A percentile compares a stretch with the other conserved stretches of the same genome.
These are phyloP conservation scores for Coemansia sp. DNA, from an alignment of 192 early-diverging fungal species.

Conservation along the genomic window DNA sequence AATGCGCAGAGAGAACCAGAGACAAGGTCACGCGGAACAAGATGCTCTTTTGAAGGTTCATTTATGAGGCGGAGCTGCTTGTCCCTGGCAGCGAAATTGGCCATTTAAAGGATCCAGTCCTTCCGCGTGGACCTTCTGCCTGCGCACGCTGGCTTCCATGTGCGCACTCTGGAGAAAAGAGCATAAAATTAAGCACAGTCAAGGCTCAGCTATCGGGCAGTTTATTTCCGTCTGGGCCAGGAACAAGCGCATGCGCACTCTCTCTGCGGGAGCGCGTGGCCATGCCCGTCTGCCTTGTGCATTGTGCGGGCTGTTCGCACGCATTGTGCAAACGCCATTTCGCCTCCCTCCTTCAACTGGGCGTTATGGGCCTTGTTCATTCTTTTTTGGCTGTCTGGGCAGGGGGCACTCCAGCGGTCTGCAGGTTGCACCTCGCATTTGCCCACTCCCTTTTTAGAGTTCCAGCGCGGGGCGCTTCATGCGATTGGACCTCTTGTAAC, in stretches of 20 bases:
- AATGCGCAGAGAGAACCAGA: no score
- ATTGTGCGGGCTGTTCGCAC: slow-evolving; percentile 14
- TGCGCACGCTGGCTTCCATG: no score
- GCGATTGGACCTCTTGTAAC: not conserved
- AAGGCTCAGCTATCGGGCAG: no score
- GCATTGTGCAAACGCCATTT: slow-evolving; percentile 4
- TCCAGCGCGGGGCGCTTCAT: slow-evolving; percentile 6
- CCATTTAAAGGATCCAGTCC: no score
- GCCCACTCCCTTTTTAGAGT: slow-evolving; percentile 7
- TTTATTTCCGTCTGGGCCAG: no score
- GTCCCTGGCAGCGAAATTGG: no score
- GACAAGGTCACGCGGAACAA: no score
- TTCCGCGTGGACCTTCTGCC: no score
- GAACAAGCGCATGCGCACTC: not conserved
- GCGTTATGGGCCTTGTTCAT: not conserved
- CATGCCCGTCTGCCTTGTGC: slow-evolving; percentile 8
- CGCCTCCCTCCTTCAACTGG: not conserved
- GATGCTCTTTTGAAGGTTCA: no score
- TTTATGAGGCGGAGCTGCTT: no score
- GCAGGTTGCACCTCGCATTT: slow-evolving; percentile 3
- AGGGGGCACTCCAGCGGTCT: slow-evolving; percentile 1
- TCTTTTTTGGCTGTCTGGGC: not conserved
- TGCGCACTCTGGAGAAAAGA: no score
- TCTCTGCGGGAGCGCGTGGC: slow-evolving; percentile 1
- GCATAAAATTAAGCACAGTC: no score